phyloP scores from a whole-genome alignment of 352 stramenopile species.

The Phytophthora capsici region DNA sequence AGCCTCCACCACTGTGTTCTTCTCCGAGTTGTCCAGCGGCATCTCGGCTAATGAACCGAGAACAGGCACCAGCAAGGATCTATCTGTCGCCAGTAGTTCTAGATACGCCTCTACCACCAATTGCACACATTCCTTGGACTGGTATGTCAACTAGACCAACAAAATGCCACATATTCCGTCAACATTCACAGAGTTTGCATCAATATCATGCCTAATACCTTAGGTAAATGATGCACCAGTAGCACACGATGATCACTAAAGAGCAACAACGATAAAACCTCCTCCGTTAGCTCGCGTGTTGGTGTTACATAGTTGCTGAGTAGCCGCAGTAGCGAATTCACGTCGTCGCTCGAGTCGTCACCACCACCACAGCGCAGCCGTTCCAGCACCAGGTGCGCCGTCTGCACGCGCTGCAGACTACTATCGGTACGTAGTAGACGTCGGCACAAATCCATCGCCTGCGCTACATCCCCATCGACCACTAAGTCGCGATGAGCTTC shows the following conservation, averaged over 20 bases:
- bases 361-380: conserved; percentile 57
- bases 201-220: no score
- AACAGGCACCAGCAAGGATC: conserved; percentile 79
- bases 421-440: conserved; percentile 61
- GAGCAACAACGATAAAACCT: conserved; percentile 72
- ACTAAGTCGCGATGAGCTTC: conserved; percentile 58
- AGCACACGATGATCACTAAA: conserved; percentile 78
- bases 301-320: conserved; percentile 75
- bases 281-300: conserved; percentile 78
- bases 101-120: conserved; percentile 78
- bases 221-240: conserved; percentile 82
- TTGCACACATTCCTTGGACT: conserved; percentile 81
- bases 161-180: neutral
- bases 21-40: conserved; percentile 65
- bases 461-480: conserved; percentile 48
- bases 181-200: no score
- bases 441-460: conserved; percentile 56
- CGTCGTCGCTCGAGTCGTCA: conserved; percentile 65
- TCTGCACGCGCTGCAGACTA: conserved; percentile 47
- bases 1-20: conserved; percentile 65
- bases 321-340: conserved; percentile 77
- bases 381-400: conserved; percentile 70
- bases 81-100: conserved; percentile 78
- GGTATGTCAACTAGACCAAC: conserved; percentile 71
- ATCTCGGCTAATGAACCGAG: conserved; percentile 81